Percentiles rank a stretch among this genome's conserved stretches.
Conservation (phyloP, 306 rosid species). For the Mucuna pruriens region DNA sequence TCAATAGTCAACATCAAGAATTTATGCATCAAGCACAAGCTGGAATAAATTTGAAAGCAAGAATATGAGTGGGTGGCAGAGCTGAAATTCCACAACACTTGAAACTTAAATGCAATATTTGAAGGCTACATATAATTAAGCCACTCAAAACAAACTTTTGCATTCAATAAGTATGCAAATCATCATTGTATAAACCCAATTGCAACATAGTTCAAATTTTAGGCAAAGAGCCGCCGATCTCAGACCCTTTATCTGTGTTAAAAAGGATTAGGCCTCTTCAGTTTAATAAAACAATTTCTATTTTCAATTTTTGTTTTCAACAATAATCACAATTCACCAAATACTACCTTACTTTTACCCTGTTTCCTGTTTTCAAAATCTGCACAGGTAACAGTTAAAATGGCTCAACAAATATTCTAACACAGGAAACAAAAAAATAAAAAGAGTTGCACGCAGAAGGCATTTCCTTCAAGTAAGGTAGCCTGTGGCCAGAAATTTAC, state of each 20-base stretch:
- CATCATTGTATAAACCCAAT: not conserved
- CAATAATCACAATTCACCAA: too few species aligned
- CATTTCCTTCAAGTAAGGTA: too few species aligned
- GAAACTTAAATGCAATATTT: not conserved
- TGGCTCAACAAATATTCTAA: not conserved
- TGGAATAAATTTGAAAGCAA: not conserved
- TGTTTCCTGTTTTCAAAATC: not conserved
- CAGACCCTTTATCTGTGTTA: not conserved
- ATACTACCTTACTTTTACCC: not conserved
- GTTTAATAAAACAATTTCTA: not conserved
- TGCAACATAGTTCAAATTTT: not conserved
- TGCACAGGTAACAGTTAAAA: not conserved
- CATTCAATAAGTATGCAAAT: not conserved
- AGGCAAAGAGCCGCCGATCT: not conserved
- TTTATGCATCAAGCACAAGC: not conserved
- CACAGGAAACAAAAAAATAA: not conserved
- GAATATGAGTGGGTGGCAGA: not conserved
- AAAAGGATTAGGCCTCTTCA: not conserved
- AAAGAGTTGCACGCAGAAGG: not conserved
- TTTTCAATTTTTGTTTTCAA: not conserved
- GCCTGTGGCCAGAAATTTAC: too few species aligned
- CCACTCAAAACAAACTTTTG: not conserved
- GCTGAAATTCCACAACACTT: slow-evolving; percentile 16
- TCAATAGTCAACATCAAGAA: not conserved
- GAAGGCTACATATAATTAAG: not conserved